Base-by-base conservation (phyloP, 768 basidiomycete genomes). In the Tephrocybe sp. region DNA sequence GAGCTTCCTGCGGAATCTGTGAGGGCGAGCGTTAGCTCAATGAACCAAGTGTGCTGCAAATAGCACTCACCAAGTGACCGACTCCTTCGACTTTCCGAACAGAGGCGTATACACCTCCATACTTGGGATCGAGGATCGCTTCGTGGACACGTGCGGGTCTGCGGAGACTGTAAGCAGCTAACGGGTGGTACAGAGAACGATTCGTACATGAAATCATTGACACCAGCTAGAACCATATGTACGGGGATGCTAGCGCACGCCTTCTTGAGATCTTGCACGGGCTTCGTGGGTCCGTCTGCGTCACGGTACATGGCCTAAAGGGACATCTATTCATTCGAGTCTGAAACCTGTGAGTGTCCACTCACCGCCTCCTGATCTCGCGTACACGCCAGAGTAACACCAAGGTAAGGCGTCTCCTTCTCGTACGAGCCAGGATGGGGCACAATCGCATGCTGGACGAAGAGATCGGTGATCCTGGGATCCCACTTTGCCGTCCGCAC, bases 231-330 rank as follows among this genome's bases (percentile, higher is more conserved):
- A 30, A 83, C 66, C 18, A 85, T 64, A 55, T 83, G 82, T 0
- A 84, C 65, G 0, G 81, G 81, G 7, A 73, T 65, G 18, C 49
- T 56, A 9, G 57, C 38, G 47, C 77, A 79, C 1, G 69, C 41
- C 35, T 61, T 55, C 53, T 75, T 69, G 44, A 87, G 57, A 7
- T 71, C 72, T 32, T 69, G 60, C 7, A 86, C 73, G 5, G 84
- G 82, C 50, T 73, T 75, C 11, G 70, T 72, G 2, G 79, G 68
- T 2, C 84, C 85, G 4, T 79, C 75, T 21, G 64, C 62, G 48
- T 87, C 85, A 32, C 70, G 63, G 56, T 86, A 87, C 84, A 87
- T 87, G 1, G 75, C 76, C 84, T 85, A 42, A 21, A 24, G 11
- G 12, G 22, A 41, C 21, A 41, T 28, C 24, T 38, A 51, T 25